Base-by-base conservation (phyloP, 1,284 basidiomycete species). In the Heterobasidion annosum region DNA sequence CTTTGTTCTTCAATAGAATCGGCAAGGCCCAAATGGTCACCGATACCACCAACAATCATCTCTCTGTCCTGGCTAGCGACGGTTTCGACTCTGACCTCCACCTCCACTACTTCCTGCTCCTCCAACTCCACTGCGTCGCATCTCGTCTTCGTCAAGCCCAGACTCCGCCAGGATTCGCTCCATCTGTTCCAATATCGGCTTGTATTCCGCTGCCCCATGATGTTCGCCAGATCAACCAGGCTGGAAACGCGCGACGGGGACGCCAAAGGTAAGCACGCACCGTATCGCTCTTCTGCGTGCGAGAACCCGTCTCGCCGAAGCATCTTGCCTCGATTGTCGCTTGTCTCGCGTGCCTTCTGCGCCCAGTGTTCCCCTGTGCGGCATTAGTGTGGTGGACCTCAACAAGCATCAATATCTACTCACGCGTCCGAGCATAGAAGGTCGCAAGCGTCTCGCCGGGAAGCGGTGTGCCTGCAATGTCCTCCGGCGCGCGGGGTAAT, bases 401-500 rank as follows among this genome's bases (percentile, higher is more conserved):
- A 47, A 40, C 19, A 32, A 16, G 15, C 18, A 56, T 15, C 13
- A 45, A 7, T 2, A 42, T 52, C 32, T 0, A 45, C 82, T 62
- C 66, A 83, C 87, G 78, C 4, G 87, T 87, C 6, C 93, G 81
- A 10, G 87, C 82, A 64, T 94, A 97, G 68, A 96, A 96, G 67
- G 79, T 76, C 0, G 90, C 85, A 7, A 96, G 69, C 0, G 87
- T 91, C 67, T 97, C 94, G n/a, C 92, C 91, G 0, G 93, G 91
- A 6, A 88, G 74, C 0, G 94, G 94, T 0, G 93, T 95, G 56
- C 86, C 88, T 46, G 92, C 65, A 0, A 82, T 68, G 59, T 94
- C 92, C 62, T 92, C 90, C 0, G 79, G 73, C 0, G 86, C 82
- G 2, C 82, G 73, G 0, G 75, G 73, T 2, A 75, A 67, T 59